Conservation (phyloP, 345 rosid genomes). For the Chamaenerion angustifolium region DNA sequence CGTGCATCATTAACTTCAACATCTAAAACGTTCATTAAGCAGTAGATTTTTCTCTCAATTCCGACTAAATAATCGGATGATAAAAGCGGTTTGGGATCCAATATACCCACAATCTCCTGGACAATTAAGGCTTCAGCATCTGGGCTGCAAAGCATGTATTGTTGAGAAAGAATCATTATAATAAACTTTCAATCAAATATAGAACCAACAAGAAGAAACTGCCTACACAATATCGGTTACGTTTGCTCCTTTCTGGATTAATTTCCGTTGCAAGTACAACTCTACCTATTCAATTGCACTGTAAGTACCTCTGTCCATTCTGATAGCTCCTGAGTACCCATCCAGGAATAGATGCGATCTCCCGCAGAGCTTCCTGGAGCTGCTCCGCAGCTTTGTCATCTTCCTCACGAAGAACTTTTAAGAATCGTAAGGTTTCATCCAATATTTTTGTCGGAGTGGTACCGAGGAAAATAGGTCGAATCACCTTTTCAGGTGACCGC, state of each 20-base stretch:
- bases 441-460: background rate
- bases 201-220: background rate
- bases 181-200: background rate
- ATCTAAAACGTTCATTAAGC: background rate
- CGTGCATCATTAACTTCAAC: constrained; percentile 3
- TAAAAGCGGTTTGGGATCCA: background rate
- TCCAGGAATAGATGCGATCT: background rate
- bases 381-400: background rate
- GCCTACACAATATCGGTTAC: background rate
- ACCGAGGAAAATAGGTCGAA: background rate
- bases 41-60: background rate
- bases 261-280: too few relatives aligned
- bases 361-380: background rate
- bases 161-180: background rate
- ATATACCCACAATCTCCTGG: background rate
- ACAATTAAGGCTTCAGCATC: background rate
- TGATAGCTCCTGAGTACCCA: background rate
- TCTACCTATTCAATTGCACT: too few relatives aligned
- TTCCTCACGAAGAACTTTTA: background rate
- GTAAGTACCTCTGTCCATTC: too few relatives aligned
- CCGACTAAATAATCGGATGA: background rate
- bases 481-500: background rate
- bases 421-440: background rate
- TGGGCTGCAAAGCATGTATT: background rate
- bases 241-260: too few relatives aligned